These are phyloP conservation scores for Starmerella potacharoeniae DNA, from an alignment of 805 yeast species.

Conservation along the genomic window DNA sequence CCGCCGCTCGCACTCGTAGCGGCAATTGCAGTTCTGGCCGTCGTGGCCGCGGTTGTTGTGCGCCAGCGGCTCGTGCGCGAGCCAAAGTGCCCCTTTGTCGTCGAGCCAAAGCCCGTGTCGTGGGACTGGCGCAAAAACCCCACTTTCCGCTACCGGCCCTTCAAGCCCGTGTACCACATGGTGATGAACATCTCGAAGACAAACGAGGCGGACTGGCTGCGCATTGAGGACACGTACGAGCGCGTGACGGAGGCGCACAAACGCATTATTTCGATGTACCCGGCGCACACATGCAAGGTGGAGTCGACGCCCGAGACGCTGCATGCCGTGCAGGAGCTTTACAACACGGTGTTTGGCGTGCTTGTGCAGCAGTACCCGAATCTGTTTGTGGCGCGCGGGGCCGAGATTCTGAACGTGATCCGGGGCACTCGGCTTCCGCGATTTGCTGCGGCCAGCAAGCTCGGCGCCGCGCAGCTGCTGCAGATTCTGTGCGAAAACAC, in stretches of 20 bases:
- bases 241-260: constrained; percentile 34
- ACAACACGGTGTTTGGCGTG: constrained; percentile 35
- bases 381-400: constrained; percentile 31
- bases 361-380: constrained; percentile 41
- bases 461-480: constrained; percentile 8
- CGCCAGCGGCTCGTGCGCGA: background rate
- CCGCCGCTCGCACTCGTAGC: background rate
- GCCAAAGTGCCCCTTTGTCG: background rate
- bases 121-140: constrained; percentile 3
- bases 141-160: constrained; percentile 37
- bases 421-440: constrained; percentile 4
- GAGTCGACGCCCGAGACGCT: background rate
- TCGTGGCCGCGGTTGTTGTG: background rate
- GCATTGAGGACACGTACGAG: constrained; percentile 50
- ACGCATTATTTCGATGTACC: constrained; percentile 23
- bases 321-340: constrained; percentile 38
- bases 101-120: constrained; percentile 4
- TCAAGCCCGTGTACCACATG: constrained; percentile 48
- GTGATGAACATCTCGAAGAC: constrained; percentile 50
- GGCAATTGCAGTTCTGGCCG: background rate
- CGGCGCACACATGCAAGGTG: constrained; percentile 14
- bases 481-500: constrained; percentile 27
- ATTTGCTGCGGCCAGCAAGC: background rate
- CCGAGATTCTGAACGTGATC: constrained; percentile 8
- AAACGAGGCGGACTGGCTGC: constrained; percentile 43